Evolutionary conservation across 495 filamentous ascomycete species (phyloP).

Genomic region (Ascodesmis nigricans): DNA sequence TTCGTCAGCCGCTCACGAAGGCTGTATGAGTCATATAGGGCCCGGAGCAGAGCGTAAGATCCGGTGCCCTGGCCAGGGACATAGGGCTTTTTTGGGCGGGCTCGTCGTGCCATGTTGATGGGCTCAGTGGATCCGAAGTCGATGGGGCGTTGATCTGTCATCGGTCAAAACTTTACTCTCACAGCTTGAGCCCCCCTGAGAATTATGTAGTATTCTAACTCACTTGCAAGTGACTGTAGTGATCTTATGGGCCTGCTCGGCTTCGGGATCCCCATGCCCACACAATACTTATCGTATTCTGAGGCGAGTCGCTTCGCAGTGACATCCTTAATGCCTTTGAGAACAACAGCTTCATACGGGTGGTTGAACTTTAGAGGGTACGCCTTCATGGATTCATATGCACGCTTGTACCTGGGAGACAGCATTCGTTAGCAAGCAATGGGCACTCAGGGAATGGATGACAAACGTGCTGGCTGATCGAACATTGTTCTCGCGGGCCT

Average conservation of each 20-base stretch:
- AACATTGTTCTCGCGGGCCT: conserved; percentile 44
- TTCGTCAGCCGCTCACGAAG: conserved; percentile 34
- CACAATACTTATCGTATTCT: conserved; percentile 42
- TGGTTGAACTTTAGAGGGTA: conserved; percentile 56
- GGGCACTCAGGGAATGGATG: background rate
- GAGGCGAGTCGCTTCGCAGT: conserved; percentile 49
- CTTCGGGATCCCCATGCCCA: conserved; percentile 40
- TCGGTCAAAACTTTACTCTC: background rate
- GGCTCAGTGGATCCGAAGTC: background rate
- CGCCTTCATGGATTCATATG: conserved; percentile 58
- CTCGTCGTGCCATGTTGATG: conserved; percentile 10
- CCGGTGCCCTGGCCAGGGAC: conserved; percentile 51
- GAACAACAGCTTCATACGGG: conserved; percentile 47
- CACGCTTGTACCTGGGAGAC: conserved; percentile 53
- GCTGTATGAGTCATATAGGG: conserved; percentile 34
- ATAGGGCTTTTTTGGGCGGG: conserved; percentile 44
- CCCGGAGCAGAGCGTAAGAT: conserved; percentile 50
- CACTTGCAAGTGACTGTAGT: background rate
- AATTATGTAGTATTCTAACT: background rate
- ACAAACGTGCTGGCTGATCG: conserved; percentile 41
- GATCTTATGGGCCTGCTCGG: conserved; percentile 16
- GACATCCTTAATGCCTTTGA: conserved; percentile 51
- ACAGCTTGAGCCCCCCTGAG: background rate
- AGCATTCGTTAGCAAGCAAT: conserved; percentile 1
- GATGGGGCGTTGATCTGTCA: background rate